Evolutionary conservation across 352 stramenopile species (phyloP).

Genomic region (Globisporangium alternatum): DNA sequence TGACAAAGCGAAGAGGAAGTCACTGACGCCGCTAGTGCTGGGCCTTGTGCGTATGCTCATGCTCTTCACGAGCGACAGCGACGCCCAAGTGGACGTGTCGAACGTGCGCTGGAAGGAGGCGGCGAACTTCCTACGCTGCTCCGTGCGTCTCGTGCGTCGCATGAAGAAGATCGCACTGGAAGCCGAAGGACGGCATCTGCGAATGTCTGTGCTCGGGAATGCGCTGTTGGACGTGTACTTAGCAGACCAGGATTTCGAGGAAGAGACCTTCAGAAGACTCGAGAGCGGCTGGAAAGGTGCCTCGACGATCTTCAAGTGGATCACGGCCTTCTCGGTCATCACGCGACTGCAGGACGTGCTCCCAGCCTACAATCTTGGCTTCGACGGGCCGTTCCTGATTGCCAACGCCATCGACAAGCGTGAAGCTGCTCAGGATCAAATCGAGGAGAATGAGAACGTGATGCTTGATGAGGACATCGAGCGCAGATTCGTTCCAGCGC

Average conservation of each 20-base stretch:
- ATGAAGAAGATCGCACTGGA: slow-evolving; percentile 53
- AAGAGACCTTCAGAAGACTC: slow-evolving; percentile 43
- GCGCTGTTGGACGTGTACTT: slow-evolving; percentile 44
- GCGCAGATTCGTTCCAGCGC: slow-evolving; percentile 53
- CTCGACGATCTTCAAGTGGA: slow-evolving; percentile 55
- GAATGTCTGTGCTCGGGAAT: slow-evolving; percentile 31
- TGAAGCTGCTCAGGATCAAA: slow-evolving; percentile 38
- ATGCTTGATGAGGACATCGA: slow-evolving; percentile 34
- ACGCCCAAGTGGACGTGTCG: slow-evolving; percentile 52
- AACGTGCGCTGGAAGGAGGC: slow-evolving; percentile 63
- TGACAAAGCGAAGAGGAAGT: slow-evolving; percentile 10
- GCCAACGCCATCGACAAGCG: slow-evolving; percentile 25
- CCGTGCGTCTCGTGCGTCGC: slow-evolving; percentile 38
- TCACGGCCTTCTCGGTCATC: slow-evolving; percentile 42
- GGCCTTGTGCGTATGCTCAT: slow-evolving; percentile 72
- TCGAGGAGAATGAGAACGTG: slow-evolving; percentile 31
- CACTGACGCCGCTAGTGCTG: slow-evolving; percentile 54
- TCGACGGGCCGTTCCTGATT: slow-evolving; percentile 35
- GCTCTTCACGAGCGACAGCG: slow-evolving; percentile 53
- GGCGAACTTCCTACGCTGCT: slow-evolving; percentile 48
- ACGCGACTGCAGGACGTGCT: slow-evolving; percentile 42
- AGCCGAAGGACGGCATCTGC: slow-evolving; percentile 33
- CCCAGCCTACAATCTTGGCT: slow-evolving; percentile 9
- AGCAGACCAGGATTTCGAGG: slow-evolving; percentile 46
- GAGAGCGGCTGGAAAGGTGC: slow-evolving; percentile 48